These are phyloP conservation scores for Peronospora farinosa DNA, from an alignment of 352 stramenopile genomes.

Conservation along the genomic window DNA sequence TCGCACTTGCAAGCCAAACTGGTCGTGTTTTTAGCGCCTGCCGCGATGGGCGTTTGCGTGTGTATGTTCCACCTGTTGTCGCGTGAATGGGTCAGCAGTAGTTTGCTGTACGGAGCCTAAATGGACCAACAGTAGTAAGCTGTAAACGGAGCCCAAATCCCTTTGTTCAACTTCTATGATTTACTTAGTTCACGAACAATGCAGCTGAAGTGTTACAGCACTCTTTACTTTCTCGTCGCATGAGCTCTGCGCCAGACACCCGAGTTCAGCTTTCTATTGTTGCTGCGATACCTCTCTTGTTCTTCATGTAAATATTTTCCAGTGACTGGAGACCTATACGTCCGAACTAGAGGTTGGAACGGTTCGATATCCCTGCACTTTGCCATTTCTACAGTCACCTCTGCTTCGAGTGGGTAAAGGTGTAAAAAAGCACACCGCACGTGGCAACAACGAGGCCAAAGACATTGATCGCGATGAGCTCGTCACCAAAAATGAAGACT, in stretches of 20 bases:
- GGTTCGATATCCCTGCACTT: constrained; percentile 28
- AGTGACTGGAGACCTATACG: too few relatives aligned
- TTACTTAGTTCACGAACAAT: too few relatives aligned
- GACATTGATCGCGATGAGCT: constrained; percentile 56
- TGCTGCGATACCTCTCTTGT: constrained; percentile 18
- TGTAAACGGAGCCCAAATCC: too few relatives aligned
- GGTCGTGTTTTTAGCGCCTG: constrained; percentile 49
- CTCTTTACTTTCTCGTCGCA: constrained; percentile 60
- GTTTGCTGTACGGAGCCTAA: neutral
- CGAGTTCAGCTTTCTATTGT: constrained; percentile 20
- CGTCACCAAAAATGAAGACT: constrained; percentile 70
- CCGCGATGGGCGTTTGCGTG: constrained; percentile 57
- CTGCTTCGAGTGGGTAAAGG: constrained; percentile 39
- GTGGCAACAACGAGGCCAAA: constrained; percentile 63
- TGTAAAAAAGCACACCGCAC: constrained; percentile 71
- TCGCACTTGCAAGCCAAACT: constrained; percentile 31
- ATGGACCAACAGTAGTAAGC: neutral
- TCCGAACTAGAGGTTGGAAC: constrained; percentile 29
- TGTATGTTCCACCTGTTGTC: constrained; percentile 47
- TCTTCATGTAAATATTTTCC: constrained; percentile 16
- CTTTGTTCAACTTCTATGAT: too few relatives aligned
- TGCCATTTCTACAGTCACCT: constrained; percentile 8
- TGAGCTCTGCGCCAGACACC: constrained; percentile 34
- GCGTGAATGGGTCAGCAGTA: constrained; percentile 8
- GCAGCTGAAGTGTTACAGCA: constrained; percentile 21